A percentile compares a stretch with the other conserved stretches of the same genome.
phyloP scores from a whole-genome alignment of 768 basidiomycete species.

The Psilocybe subaeruginosa region DNA sequence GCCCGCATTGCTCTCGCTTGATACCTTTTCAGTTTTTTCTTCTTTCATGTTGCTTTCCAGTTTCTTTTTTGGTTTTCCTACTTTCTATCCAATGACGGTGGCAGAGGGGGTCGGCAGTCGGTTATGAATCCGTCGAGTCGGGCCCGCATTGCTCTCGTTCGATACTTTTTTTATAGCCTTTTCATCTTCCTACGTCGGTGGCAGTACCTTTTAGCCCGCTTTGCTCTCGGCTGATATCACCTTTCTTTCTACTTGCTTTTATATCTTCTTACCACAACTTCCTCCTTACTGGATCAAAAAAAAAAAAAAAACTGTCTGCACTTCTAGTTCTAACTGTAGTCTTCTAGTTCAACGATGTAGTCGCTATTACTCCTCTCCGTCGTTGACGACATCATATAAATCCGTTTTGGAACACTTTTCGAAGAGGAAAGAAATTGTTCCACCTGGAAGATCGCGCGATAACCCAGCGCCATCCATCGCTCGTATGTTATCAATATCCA shows the following conservation, averaged over 20 bases:
- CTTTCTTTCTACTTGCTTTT: too few relatives aligned
- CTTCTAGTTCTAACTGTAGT: too few relatives aligned
- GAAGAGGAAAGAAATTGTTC: slow-evolving; percentile 78
- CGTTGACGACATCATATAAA: slow-evolving; percentile 10
- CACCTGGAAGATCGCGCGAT: slow-evolving; percentile 54
- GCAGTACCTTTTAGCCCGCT: too few relatives aligned
- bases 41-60: neutral
- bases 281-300: too few relatives aligned
- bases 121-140: neutral
- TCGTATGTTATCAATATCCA: slow-evolving; percentile 50
- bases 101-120: neutral
- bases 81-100: too few relatives aligned
- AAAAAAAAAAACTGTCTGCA: too few relatives aligned
- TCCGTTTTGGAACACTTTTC: slow-evolving; percentile 43
- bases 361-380: slow-evolving; percentile 7
- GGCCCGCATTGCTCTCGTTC: neutral
- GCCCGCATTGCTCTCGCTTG: neutral
- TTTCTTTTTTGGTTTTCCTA: too few relatives aligned
- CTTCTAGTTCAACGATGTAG: too few relatives aligned
- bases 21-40: neutral
- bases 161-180: neutral
- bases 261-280: too few relatives aligned
- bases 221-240: too few relatives aligned
- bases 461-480: slow-evolving; percentile 35
- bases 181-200: too few relatives aligned